Evolutionary conservation across 768 basidiomycete species (phyloP), one percentile per base, ranked within the genome.

Genomic region (Serendipita sp.): DNA sequence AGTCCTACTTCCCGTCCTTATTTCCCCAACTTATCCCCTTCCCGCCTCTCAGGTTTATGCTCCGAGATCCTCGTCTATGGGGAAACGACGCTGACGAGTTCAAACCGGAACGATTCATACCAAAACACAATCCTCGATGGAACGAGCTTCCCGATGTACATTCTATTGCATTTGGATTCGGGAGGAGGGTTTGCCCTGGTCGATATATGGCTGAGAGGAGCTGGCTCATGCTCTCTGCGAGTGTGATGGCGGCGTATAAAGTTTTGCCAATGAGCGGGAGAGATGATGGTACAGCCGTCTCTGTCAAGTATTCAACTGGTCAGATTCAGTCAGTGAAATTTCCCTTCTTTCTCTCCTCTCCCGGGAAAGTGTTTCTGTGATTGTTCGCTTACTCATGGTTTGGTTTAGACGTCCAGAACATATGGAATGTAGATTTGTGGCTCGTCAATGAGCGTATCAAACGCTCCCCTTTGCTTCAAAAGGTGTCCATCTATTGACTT

Each of bases 91-190:
- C 24, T 8, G 24, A 28, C 16, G 28, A 28, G 8, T 60, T 60
- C 35, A 60, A 60, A 28, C 56, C 56, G 8, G 34, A 60, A n/a
- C 56, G 56, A 10, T 60, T 60, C 56, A 11, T 60, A 16, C 10
- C 38, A 13, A 13, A 13, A 5, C 7, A 41, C 38, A 60, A 60
- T n/a, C 56, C 11, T 3, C 34, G 5, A n/a, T 10, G 8, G 28
- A 8, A 60, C 10, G 16, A 60, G 35, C 81, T 85, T 69, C 71
- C 69, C 18, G 84, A 86, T 72, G 83, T 85, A 66, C 81, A 80
- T 64, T 77, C 77, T 54, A 71, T 84, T 54, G 83, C 81, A 68
- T 88, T 86, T 73, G 86, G 86, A 3, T 88, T 86, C 70, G 86
- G 86, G 54, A 76, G 86, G 73, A 80, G 86, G 80, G n/a, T 63